Evolutionary conservation across 805 yeast genomes (phyloP), one percentile per base, ranked within the genome.

Genomic region (Ogataea philodendri): DNA sequence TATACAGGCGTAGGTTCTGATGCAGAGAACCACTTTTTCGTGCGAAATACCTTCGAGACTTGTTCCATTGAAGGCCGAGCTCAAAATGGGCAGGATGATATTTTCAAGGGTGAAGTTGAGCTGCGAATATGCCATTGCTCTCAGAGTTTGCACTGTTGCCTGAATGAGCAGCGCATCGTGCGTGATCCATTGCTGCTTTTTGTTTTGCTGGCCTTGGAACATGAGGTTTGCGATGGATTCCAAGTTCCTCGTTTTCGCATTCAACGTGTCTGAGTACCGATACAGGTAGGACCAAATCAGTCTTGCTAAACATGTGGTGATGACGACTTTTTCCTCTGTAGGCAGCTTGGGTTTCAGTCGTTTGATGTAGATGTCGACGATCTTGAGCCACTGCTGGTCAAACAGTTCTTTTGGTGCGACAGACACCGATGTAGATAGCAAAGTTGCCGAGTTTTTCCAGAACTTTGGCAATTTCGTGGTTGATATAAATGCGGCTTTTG

Each of bases 251-350:
- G 89, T 78, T 1, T 95, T 88, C 40, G 84, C 81, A 55, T 90
- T 93, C 48, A 90, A 63, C 0, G 97, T 83, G 48, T 94, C 98
- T 0, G 95, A 76, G 46, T 88, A 78, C 44, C 97, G 68, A 59
- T 81, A 86, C 15, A 88, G 63, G 54, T 84, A 93, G 0, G 89
- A 95, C 98, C 98, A 93, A 0, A 85, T 60, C 20, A 94, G 65
- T 39, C 96, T 65, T 0, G 95, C 72, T 3, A 82, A 62, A 37
- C 89, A 79, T 0, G 76, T 75, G 10, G 84, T 70, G 26, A 78
- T 71, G 3, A 74, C 74, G 0, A 75, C 67, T 48, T 81, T 76
- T 32, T 68, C 70, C 0, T 63, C 54, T 9, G 73, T 70, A 29
- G 57, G 48, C 1, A 57, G 55, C 37, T 84, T 85, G 4, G 86